Evolutionary conservation across 208 protist genomes (phyloP).

Genomic region (Crithidia bombi): DNA sequence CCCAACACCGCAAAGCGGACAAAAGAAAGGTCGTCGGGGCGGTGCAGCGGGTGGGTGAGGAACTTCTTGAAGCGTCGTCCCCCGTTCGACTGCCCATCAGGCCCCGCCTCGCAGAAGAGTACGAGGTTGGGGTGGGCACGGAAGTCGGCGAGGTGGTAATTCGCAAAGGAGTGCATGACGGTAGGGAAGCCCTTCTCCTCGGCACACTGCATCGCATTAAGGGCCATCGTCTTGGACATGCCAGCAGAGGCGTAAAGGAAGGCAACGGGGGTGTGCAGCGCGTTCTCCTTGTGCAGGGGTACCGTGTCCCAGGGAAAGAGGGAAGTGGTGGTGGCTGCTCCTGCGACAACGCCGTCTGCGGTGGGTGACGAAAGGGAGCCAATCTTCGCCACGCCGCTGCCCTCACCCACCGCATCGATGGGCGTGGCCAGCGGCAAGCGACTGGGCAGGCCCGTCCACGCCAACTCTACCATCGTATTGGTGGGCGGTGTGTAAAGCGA

Average conservation of each 20-base stretch:
- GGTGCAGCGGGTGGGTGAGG: constrained; percentile 38
- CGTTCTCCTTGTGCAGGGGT: constrained; percentile 36
- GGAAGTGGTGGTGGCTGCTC: background rate
- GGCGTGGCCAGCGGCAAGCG: background rate
- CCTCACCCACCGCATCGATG: background rate
- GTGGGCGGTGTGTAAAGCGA: background rate
- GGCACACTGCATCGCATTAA: constrained; percentile 32
- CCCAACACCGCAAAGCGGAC: constrained; percentile 56
- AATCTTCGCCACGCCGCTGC: background rate
- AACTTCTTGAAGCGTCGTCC: constrained; percentile 40
- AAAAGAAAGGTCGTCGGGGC: constrained; percentile 41
- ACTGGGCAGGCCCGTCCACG: background rate
- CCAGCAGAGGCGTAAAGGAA: constrained; percentile 58
- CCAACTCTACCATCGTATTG: background rate
- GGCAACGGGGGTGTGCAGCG: constrained; percentile 25
- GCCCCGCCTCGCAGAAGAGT: constrained; percentile 50
- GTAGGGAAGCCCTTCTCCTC: constrained; percentile 43
- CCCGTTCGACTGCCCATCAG: constrained; percentile 36
- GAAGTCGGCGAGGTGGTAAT: constrained; percentile 35
- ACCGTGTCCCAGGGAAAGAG: constrained; percentile 42
- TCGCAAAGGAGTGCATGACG: constrained; percentile 35
- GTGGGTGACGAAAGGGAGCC: constrained; percentile 2
- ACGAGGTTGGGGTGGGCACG: constrained; percentile 37
- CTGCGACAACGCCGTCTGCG: background rate
- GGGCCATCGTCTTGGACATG: constrained; percentile 58